A percentile compares a stretch with the other conserved stretches of the same genome.
phyloP scores from a whole-genome alignment of 176 grass and related monocot genomes.

The Oryza glaberrima region DNA sequence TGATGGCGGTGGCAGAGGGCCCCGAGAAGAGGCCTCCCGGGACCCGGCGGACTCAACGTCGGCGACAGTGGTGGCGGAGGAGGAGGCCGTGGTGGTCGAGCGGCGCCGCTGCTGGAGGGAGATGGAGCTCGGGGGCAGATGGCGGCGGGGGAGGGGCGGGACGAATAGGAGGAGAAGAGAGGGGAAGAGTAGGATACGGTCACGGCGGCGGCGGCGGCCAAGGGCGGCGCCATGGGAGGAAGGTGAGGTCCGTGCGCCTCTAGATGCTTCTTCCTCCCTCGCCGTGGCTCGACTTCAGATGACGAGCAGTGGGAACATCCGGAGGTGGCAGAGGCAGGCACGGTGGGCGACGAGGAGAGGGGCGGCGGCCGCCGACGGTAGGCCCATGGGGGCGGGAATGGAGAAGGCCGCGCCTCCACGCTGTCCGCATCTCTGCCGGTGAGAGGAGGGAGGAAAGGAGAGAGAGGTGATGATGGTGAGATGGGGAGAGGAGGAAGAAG shows the following conservation, averaged over 20 bases:
- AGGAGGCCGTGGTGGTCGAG: conserved; percentile 27
- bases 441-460: too few species aligned
- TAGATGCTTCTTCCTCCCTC: conserved; percentile 9
- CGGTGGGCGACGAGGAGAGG: too few species aligned
- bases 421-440: too few species aligned
- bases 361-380: too few species aligned
- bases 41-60: background rate
- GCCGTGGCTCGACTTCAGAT: conserved; percentile 38
- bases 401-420: too few species aligned
- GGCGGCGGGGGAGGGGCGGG: conserved; percentile 28
- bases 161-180: conserved; percentile 27
- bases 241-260: conserved; percentile 32
- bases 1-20: conserved; percentile 7
- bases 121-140: background rate
- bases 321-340: too few species aligned
- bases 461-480: too few species aligned
- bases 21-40: conserved; percentile 53
- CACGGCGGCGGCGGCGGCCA: background rate
- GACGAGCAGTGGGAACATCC: conserved; percentile 1
- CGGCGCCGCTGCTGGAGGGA: conserved; percentile 15
- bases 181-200: conserved; percentile 31
- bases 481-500: too few species aligned
- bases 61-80: background rate
- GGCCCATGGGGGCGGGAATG: too few species aligned
- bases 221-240: conserved; percentile 40